Evolutionary conservation across 495 filamentous ascomycete species (phyloP).

Genomic region (Neurospora sp.): DNA sequence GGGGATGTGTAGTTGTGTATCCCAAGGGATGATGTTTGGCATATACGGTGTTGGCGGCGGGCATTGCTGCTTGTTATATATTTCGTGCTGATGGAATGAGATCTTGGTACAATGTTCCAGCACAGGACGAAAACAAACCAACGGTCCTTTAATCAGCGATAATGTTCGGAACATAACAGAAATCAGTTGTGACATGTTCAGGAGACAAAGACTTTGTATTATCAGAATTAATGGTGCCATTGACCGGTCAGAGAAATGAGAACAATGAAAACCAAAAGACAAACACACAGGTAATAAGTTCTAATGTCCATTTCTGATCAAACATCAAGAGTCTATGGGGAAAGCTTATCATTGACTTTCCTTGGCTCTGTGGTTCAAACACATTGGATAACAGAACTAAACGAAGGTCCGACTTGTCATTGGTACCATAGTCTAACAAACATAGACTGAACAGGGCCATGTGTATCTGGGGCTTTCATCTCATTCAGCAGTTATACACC

Average conservation of each 20-base stretch:
- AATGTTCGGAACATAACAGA: neutral
- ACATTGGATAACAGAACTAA: neutral
- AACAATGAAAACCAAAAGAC: neutral
- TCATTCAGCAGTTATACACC: neutral
- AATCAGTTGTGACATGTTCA: neutral
- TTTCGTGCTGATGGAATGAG: neutral
- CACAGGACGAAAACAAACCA: neutral
- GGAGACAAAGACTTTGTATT: neutral
- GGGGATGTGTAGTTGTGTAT: too few relatives aligned
- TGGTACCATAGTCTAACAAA: neutral
- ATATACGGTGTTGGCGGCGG: neutral
- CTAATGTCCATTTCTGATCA: neutral
- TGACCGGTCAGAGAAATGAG: neutral
- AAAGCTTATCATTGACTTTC: neutral
- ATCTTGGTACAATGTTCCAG: neutral
- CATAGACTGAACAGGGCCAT: neutral
- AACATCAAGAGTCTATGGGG: neutral
- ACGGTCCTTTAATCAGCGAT: neutral
- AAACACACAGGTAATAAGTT: neutral
- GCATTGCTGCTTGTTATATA: neutral
- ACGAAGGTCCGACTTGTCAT: neutral
- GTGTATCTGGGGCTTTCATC: neutral
- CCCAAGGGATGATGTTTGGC: neutral
- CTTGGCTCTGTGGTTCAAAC: neutral
- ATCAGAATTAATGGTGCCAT: neutral